phyloP scores from a whole-genome alignment of 169 alveolate species.

The Plasmodium ovale region DNA sequence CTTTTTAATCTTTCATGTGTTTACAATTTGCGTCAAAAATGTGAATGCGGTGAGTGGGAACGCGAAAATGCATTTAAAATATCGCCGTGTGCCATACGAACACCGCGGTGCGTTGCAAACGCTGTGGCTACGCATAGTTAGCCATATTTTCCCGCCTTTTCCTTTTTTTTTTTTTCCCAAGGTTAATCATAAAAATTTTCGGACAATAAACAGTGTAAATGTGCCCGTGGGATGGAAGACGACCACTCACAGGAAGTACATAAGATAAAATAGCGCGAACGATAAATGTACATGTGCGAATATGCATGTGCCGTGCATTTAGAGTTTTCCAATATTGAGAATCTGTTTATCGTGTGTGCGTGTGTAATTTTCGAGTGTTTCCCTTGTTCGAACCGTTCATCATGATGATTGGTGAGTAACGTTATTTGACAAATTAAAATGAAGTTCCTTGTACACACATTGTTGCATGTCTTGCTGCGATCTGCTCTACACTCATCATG shows the following conservation, averaged over 20 bases:
- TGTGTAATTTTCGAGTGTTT: not conserved
- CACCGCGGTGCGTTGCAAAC: too few species aligned
- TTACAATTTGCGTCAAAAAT: conserved; percentile 37
- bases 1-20: conserved; percentile 39
- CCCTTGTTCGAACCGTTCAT: not conserved
- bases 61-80: not conserved
- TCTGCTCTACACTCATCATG: too few species aligned
- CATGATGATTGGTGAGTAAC: not conserved
- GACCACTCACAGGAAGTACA: conserved; percentile 37
- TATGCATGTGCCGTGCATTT: not conserved
- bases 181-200: conserved; percentile 20
- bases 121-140: too few species aligned
- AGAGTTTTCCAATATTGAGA: not conserved
- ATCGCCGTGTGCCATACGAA: not conserved
- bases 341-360: not conserved
- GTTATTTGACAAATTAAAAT: too few species aligned
- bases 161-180: not conserved
- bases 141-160: not conserved
- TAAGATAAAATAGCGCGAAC: not conserved
- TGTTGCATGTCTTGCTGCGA: not conserved
- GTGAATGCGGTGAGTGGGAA: conserved; percentile 43
- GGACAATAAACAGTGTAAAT: conserved; percentile 30
- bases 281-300: not conserved
- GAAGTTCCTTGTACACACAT: not conserved
- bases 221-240: conserved; percentile 17